Base-by-base conservation (phyloP, 306 rosid species). In the Medicago ruthenica region DNA sequence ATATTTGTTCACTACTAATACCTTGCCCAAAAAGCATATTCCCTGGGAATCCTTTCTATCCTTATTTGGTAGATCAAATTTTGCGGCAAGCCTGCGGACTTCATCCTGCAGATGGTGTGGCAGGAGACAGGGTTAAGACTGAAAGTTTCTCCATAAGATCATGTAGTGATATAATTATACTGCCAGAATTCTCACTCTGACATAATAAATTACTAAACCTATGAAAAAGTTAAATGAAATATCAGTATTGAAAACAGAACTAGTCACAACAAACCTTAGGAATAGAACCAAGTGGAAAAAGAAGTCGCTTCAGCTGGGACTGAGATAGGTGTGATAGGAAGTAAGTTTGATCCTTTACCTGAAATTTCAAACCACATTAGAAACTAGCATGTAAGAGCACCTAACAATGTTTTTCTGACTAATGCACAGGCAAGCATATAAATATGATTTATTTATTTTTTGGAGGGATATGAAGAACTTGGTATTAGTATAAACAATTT, bases 1-100 rank as follows among this genome's bases (percentile, higher is more conserved):
- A 40, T 50, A 73, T 47, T 21, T 44, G n/a, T 72, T 16, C 14
- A 55, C 70, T 72, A 9, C 20, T 34, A 59, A 71, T 83, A 95
- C 98, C 98, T 95, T 92, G 70, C 98, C 98, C 59, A 95, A 89
- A 87, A 90, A 95, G 84, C 98, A 95, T 85, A 95, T 92, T 83
- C 98, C 98, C 85, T 92, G 98, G 17, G 98, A 95, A 84, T 95
- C 98, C 87, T 87, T 95, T 80, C 97, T 89, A 73, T 87, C 92
- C 83, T 90, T 95, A 66, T 95, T 95, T 22, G 96, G 97, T 20
- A 95, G 84, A 88, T 90, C 90, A 80, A 92, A 92, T 76, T 74
- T 77, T 42, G 81, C 81, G 18, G 97, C 98, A 81, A 94, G 96
- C 78, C 69, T 81, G 24, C 98, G 97, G 76, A 95, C 98, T 84